Evolutionary conservation across 2,329 filamentous ascomycete genomes (phyloP).

Genomic region (Delphinella strobiligena): DNA sequence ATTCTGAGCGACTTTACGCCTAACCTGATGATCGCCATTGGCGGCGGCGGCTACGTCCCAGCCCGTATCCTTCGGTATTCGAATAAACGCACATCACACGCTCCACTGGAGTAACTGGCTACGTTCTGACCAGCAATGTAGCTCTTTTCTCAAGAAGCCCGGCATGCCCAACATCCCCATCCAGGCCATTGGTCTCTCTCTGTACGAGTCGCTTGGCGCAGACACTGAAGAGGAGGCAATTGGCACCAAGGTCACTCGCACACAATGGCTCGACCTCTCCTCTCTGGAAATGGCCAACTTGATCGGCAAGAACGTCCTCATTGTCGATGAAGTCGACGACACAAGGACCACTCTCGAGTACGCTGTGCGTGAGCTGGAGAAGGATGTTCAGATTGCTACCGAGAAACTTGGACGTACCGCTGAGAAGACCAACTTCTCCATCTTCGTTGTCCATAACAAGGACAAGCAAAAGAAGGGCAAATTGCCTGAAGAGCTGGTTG

Average conservation of each 20-base stretch:
- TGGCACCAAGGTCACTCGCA: slow-evolving; percentile 90
- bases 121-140: slow-evolving; percentile 14
- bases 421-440: slow-evolving; percentile 75
- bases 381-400: slow-evolving; percentile 78
- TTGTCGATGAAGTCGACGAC: slow-evolving; percentile 93
- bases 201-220: slow-evolving; percentile 74
- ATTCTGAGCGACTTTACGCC: slow-evolving; percentile 82
- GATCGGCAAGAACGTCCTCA: slow-evolving; percentile 81
- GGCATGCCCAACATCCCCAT: slow-evolving; percentile 92
- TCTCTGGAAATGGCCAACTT: slow-evolving; percentile 79
- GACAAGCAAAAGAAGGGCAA: slow-evolving; percentile 89
- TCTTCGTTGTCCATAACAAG: slow-evolving; percentile 99
- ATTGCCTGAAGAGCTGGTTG: slow-evolving; percentile 67
- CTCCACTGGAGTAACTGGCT: not conserved
- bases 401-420: slow-evolving; percentile 55
- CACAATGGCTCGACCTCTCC: slow-evolving; percentile 92
- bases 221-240: slow-evolving; percentile 52
- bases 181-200: slow-evolving; percentile 93
- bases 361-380: slow-evolving; percentile 82
- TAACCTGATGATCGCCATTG: slow-evolving; percentile 96
- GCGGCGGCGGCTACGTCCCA: slow-evolving; percentile 92
- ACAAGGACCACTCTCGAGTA: slow-evolving; percentile 91
- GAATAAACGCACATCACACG: not conserved
- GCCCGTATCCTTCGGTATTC: slow-evolving; percentile 77
- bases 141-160: slow-evolving; percentile 84